These are phyloP conservation scores for Pseudozyma flocculosa DNA, from an alignment of 1,284 basidiomycete species.

Conservation along the genomic window DNA sequence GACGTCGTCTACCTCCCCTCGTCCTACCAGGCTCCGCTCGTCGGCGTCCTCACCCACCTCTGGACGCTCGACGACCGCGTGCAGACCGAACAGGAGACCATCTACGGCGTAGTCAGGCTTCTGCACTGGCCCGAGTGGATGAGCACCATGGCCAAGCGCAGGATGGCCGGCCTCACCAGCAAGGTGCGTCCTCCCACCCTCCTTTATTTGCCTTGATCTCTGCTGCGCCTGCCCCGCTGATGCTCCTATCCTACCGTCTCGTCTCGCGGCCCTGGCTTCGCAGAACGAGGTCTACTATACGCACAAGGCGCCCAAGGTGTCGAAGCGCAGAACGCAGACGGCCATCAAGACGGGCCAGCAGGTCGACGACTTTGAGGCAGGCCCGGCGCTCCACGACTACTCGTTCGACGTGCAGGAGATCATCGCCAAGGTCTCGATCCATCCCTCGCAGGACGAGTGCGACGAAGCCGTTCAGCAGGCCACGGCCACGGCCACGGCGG, in stretches of 20 bases:
- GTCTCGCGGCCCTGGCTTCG: no score
- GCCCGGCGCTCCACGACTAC: constrained; percentile 31
- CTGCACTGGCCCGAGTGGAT: constrained; percentile 43
- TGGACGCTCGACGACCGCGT: constrained; percentile 17
- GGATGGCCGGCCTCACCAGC: constrained; percentile 30
- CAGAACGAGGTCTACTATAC: constrained; percentile 45
- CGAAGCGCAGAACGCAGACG: constrained; percentile 27
- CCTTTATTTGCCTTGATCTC: no score
- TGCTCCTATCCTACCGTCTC: no score
- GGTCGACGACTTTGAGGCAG: constrained; percentile 31
- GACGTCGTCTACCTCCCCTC: constrained; percentile 37
- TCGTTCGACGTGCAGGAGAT: constrained; percentile 37
- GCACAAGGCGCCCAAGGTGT: constrained; percentile 29
- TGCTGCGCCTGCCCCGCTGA: no score
- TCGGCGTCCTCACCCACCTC: constrained; percentile 31
- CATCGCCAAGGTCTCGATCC: constrained; percentile 25
- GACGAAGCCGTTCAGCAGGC: constrained; percentile 18
- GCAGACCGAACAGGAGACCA: constrained; percentile 13
- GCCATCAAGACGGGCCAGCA: constrained; percentile 18
- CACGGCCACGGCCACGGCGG: neutral
- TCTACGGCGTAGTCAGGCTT: constrained; percentile 35
- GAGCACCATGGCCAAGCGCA: constrained; percentile 36
- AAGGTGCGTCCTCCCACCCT: no score
- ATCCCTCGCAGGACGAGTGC: constrained; percentile 14
- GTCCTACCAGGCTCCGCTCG: constrained; percentile 33